Percentiles rank a stretch among this genome's conserved stretches.
Evolutionary conservation across 1,284 basidiomycete species (phyloP).

Genomic region (Ustanciosporium gigantosporum): DNA sequence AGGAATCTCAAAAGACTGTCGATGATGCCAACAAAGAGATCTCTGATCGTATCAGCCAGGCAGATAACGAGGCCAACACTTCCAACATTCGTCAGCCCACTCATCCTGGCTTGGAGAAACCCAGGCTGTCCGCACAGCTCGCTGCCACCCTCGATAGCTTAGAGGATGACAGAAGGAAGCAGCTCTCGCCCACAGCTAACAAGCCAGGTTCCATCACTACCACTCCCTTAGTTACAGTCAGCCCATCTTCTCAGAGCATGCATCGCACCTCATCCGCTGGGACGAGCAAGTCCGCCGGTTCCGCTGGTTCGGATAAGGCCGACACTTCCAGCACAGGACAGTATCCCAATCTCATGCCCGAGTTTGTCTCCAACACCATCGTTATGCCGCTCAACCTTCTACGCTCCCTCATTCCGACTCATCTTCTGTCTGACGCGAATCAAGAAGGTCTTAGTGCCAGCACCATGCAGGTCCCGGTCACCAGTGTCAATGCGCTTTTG

Average conservation of each 20-base stretch:
- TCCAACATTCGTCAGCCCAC: not conserved
- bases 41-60: conserved; percentile 20
- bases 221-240: conserved; percentile 10
- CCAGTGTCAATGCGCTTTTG: conserved; percentile 44
- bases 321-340: no score
- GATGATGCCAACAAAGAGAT: conserved; percentile 27
- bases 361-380: conserved; percentile 23
- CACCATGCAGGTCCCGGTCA: conserved; percentile 42
- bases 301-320: conserved; percentile 10
- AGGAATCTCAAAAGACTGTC: conserved; percentile 24
- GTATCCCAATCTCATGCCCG: conserved; percentile 14
- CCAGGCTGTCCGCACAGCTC: conserved; percentile 12
- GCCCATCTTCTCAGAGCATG: conserved; percentile 11
- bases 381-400: conserved; percentile 31
- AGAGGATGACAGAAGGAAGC: conserved; percentile 13
- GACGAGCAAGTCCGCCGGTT: conserved; percentile 14
- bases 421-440: conserved; percentile 19
- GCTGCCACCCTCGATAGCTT: conserved; percentile 8
- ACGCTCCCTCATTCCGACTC: conserved; percentile 35
- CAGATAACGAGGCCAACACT: conserved; percentile 11
- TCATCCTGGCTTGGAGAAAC: conserved; percentile 7
- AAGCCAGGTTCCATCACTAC: not conserved
- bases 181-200: conserved; percentile 18
- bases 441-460: conserved; percentile 43
- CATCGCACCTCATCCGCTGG: conserved; percentile 12